These are phyloP conservation scores for Citrus australasica DNA, from an alignment of 345 rosid genomes.

Conservation along the genomic window DNA sequence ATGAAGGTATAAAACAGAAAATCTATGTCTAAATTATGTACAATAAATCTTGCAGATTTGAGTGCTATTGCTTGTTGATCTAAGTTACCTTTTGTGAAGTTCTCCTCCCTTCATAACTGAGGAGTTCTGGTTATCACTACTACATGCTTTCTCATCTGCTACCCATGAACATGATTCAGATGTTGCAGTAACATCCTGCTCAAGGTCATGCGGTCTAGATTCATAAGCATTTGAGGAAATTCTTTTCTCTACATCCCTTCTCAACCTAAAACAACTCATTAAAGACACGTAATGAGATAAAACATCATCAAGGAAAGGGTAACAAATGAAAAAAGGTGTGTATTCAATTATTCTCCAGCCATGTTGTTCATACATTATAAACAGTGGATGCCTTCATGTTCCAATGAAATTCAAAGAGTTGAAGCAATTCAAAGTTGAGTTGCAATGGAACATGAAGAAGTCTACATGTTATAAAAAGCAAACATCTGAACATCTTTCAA, in stretches of 20 bases:
- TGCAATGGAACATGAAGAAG: not conserved
- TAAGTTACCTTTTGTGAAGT: constrained; percentile 51
- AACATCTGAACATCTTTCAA: not conserved
- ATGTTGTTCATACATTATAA: not conserved
- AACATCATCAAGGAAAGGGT: not conserved
- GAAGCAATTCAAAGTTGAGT: not conserved
- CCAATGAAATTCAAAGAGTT: not conserved
- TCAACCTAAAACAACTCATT: constrained; percentile 29
- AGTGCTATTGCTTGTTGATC: not conserved
- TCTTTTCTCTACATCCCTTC: constrained; percentile 37
- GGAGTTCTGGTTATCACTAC: constrained; percentile 59
- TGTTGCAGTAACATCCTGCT: constrained; percentile 48
- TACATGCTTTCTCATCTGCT: constrained; percentile 66
- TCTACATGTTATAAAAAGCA: not conserved
- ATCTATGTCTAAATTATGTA: not conserved
- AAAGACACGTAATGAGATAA: not conserved
- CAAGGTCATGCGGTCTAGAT: constrained; percentile 32
- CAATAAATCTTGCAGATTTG: not conserved
- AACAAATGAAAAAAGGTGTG: not conserved
- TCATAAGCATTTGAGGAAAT: constrained; percentile 35
- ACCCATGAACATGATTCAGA: constrained; percentile 78
- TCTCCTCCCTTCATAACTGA: constrained; percentile 40
- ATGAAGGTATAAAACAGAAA: not conserved
- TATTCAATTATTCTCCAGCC: not conserved
- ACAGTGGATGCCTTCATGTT: not conserved